Conservation (phyloP, 768 basidiomycete species). For the Scleroderma citrinum region DNA sequence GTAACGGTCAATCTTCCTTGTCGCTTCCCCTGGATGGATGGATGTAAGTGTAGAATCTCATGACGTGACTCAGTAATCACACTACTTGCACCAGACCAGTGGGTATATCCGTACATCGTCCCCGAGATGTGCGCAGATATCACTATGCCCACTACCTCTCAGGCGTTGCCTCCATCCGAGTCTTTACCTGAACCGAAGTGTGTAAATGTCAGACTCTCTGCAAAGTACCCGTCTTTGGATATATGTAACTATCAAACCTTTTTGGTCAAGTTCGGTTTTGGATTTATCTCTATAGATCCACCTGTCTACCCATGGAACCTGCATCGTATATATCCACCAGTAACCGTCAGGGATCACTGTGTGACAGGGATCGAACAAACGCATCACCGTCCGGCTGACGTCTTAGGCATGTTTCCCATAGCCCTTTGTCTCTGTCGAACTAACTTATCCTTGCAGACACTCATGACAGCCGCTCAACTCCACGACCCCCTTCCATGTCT, state of each 20-base stretch:
- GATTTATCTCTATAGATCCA: conserved; percentile 8
- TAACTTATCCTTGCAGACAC: too few relatives aligned
- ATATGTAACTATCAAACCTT: conserved; percentile 26
- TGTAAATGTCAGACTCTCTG: conserved; percentile 10
- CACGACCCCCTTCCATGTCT: too few relatives aligned
- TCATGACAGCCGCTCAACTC: too few relatives aligned
- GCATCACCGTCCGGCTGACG: conserved; percentile 15
- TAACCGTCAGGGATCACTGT: conserved; percentile 1
- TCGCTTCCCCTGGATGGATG: conserved; percentile 32
- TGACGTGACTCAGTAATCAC: not conserved
- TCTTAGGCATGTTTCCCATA: conserved; percentile 11
- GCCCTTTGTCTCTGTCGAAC: too few relatives aligned
- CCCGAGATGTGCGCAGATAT: conserved; percentile 8
- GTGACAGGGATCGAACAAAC: conserved; percentile 8
- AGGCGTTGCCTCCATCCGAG: not conserved
- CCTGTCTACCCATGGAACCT: conserved; percentile 26
- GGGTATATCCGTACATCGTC: conserved; percentile 17
- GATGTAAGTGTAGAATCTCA: conserved; percentile 26
- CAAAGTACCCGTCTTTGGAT: conserved; percentile 23
- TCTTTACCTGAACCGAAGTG: not conserved
- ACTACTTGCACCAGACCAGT: conserved; percentile 10
- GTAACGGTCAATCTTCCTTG: conserved; percentile 9
- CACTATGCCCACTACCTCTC: not conserved
- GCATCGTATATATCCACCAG: conserved; percentile 18
- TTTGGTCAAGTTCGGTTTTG: not conserved